A percentile compares a stretch with the other conserved stretches of the same genome.
Evolutionary conservation across 495 filamentous ascomycete genomes (phyloP).

Genomic region (Chaetomidium leptoderma): DNA sequence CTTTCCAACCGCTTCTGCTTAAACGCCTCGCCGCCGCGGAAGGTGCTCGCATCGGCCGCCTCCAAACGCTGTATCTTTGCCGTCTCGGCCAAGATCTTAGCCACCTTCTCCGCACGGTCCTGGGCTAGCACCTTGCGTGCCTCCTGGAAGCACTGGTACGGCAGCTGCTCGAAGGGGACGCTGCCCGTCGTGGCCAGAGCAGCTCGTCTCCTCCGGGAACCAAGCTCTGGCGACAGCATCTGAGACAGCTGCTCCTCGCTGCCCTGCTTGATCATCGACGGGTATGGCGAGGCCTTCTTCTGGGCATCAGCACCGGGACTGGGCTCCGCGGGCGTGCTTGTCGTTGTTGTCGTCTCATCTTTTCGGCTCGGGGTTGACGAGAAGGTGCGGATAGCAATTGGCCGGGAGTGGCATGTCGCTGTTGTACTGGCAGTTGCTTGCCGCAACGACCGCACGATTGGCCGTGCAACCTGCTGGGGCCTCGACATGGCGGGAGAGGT

Average conservation of each 20-base stretch:
- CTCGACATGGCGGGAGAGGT: constrained; percentile 53
- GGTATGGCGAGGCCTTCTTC: constrained; percentile 22
- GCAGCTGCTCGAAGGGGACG: constrained; percentile 86
- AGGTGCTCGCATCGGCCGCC: constrained; percentile 52
- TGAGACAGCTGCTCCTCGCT: constrained; percentile 58
- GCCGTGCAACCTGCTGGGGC: constrained; percentile 64
- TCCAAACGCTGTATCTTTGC: constrained; percentile 57
- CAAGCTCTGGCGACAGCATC: constrained; percentile 58
- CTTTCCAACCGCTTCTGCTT: constrained; percentile 63
- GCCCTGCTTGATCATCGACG: constrained; percentile 41
- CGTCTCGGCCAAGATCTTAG: constrained; percentile 55
- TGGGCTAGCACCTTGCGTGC: constrained; percentile 74
- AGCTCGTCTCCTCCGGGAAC: constrained; percentile 78
- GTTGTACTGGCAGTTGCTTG: constrained; percentile 36
- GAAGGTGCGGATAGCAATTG: constrained; percentile 43
- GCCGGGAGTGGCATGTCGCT: constrained; percentile 29
- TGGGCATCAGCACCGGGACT: constrained; percentile 3
- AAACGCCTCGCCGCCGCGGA: constrained; percentile 54
- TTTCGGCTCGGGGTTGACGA: constrained; percentile 39
- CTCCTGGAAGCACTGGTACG: constrained; percentile 97
- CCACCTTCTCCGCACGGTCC: constrained; percentile 79
- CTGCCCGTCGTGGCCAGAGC: constrained; percentile 63
- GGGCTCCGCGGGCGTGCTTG: constrained; percentile 14
- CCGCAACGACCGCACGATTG: constrained; percentile 60
- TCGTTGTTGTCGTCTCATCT: constrained; percentile 37